Percentiles rank a stretch among this genome's conserved stretches.
Evolutionary conservation across 1,139 yeast genomes (phyloP).

Genomic region (Pichia sp.): DNA sequence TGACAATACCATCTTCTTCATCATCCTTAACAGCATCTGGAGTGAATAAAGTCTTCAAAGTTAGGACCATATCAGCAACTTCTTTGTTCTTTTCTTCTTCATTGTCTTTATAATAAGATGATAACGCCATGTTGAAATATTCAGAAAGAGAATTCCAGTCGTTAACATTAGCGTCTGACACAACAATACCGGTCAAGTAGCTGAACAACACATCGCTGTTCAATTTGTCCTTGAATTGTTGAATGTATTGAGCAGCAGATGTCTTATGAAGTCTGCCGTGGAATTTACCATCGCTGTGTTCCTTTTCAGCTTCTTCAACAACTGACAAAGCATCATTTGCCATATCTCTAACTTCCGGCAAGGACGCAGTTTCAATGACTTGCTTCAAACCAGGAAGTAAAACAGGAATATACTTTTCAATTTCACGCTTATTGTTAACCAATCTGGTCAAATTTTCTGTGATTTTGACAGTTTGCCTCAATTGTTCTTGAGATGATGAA

Average conservation of each 20-base stretch:
- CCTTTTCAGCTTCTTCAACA: constrained; percentile 73
- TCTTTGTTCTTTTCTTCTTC: constrained; percentile 35
- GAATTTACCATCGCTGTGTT: constrained; percentile 61
- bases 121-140: constrained; percentile 47
- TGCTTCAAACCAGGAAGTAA: constrained; percentile 86
- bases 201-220: constrained; percentile 38
- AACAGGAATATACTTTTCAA: constrained; percentile 79
- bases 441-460: constrained; percentile 93
- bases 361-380: constrained; percentile 83
- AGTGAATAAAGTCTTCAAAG: constrained; percentile 61
- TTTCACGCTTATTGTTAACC: constrained; percentile 90
- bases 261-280: constrained; percentile 65
- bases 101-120: constrained; percentile 33
- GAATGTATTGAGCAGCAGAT: constrained; percentile 48
- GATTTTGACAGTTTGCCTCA: constrained; percentile 94
- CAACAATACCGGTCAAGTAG: constrained; percentile 55
- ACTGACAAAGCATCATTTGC: constrained; percentile 83
- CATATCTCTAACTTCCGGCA: constrained; percentile 94
- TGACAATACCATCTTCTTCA: constrained; percentile 72
- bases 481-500: constrained; percentile 89
- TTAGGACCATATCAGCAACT: constrained; percentile 44
- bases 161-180: constrained; percentile 78
- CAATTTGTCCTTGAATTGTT: constrained; percentile 36
- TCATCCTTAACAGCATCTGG: constrained; percentile 55
- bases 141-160: constrained; percentile 77